These are phyloP conservation scores for Auricularia auricula-judae DNA, from an alignment of 768 basidiomycete genomes.

Conservation along the genomic window DNA sequence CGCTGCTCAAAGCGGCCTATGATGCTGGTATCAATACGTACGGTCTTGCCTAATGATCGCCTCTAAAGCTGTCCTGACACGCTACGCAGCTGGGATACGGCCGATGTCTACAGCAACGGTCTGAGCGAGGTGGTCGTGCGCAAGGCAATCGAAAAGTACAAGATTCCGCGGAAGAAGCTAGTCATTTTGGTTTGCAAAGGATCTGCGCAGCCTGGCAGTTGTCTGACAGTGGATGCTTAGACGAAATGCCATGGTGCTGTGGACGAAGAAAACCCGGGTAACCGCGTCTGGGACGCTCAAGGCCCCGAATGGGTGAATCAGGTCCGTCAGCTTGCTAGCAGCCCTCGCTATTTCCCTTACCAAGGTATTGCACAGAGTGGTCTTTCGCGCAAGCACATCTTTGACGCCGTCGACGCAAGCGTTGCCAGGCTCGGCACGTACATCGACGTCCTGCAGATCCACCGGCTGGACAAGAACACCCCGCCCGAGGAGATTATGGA, in stretches of 20 bases:
- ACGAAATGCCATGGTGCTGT: not conserved
- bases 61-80: conserved; percentile 17
- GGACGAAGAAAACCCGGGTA: not conserved
- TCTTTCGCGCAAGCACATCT: conserved; percentile 29
- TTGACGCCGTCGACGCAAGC: conserved; percentile 31
- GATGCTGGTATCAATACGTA: conserved; percentile 17
- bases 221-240: not conserved
- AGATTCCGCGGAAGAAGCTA: conserved; percentile 27
- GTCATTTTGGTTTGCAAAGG: conserved; percentile 21
- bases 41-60: not conserved
- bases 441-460: conserved; percentile 33
- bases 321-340: not conserved
- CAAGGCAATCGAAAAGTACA: conserved; percentile 31
- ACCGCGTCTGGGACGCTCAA: not conserved
- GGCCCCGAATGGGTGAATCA: not conserved
- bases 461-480: conserved; percentile 31
- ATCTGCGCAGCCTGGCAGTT: not conserved
- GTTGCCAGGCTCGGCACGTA: conserved; percentile 31
- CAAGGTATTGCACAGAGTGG: not conserved
- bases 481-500: conserved; percentile 37
- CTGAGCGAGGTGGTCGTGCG: conserved; percentile 32
- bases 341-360: not conserved
- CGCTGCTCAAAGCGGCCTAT: conserved; percentile 39
- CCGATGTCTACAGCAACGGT: conserved; percentile 21
- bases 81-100: conserved; percentile 33